A percentile compares a stretch with the other conserved stretches of the same genome.
Conservation (phyloP, 257 asterid species). For the Anisodus tanguticus region DNA sequence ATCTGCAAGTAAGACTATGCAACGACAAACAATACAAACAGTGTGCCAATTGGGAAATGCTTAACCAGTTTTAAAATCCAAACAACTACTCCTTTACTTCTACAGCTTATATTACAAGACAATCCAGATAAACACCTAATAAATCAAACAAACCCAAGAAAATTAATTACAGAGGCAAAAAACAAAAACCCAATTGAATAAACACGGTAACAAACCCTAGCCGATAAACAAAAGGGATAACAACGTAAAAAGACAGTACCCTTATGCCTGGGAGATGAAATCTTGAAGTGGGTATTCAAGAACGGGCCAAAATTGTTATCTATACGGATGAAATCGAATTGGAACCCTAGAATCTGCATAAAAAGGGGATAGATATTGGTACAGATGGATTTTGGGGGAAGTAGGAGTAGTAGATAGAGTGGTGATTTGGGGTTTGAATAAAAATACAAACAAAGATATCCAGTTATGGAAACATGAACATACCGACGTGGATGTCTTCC, state of each 20-base stretch:
- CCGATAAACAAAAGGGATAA: background rate
- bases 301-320: background rate
- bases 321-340: background rate
- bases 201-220: background rate
- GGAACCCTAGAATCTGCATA: conserved; percentile 26
- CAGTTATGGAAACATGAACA: conserved; percentile 24
- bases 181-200: background rate
- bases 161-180: conserved; percentile 6
- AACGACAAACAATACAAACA: conserved; percentile 26
- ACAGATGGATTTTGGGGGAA: background rate
- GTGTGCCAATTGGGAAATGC: conserved; percentile 24
- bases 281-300: conserved; percentile 1
- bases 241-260: conserved; percentile 25
- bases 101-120: background rate
- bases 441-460: background rate
- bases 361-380: conserved; percentile 16
- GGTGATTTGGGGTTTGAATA: background rate
- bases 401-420: background rate
- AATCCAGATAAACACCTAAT: conserved; percentile 6
- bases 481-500: conserved; percentile 17
- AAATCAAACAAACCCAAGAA: conserved; percentile 23
- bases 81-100: background rate
- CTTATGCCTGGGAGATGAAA: conserved; percentile 24
- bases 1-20: conserved; percentile 21
- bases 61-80: conserved; percentile 33